Conservation (phyloP, 768 basidiomycete genomes). For the Pleurotus eryngii region DNA sequence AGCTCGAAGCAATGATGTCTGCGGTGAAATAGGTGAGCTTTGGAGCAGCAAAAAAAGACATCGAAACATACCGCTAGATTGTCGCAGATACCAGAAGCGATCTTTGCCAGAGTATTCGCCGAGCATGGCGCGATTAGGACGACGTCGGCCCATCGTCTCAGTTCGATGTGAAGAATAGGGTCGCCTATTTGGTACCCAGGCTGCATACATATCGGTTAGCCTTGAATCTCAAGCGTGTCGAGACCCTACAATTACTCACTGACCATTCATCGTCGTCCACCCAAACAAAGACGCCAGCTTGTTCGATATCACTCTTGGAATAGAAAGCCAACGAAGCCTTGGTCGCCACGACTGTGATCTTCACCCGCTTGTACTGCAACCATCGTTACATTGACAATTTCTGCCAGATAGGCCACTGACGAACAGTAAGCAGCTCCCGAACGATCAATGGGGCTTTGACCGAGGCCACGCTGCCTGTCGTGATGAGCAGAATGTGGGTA, state of each 20-base stretch:
- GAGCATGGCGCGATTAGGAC: conserved; percentile 95
- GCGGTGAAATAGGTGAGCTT: neutral
- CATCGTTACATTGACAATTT: neutral
- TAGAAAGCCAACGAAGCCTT: conserved; percentile 79
- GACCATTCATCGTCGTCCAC: conserved; percentile 91
- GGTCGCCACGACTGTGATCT: conserved; percentile 82
- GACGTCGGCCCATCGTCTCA: conserved; percentile 91
- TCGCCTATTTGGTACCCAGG: conserved; percentile 75
- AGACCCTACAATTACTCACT: conserved; percentile 41
- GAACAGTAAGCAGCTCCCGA: conserved; percentile 58
- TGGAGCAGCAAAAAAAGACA: neutral
- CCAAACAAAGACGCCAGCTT: conserved; percentile 69
- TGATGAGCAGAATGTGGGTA: conserved; percentile 76
- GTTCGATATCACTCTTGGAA: conserved; percentile 45
- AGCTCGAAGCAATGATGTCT: conserved; percentile 9
- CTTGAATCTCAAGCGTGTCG: neutral
- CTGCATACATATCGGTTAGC: conserved; percentile 33
- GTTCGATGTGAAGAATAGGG: conserved; percentile 94
- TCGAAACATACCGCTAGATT: conserved; percentile 72
- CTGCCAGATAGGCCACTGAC: conserved; percentile 11
- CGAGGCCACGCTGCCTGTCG: conserved; percentile 94
- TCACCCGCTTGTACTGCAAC: conserved; percentile 66
- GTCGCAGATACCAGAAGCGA: conserved; percentile 85
- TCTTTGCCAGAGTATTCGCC: conserved; percentile 94
- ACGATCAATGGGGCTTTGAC: conserved; percentile 93